Conservation (phyloP, 1,284 basidiomycete genomes). For the Naganishia sp. region DNA sequence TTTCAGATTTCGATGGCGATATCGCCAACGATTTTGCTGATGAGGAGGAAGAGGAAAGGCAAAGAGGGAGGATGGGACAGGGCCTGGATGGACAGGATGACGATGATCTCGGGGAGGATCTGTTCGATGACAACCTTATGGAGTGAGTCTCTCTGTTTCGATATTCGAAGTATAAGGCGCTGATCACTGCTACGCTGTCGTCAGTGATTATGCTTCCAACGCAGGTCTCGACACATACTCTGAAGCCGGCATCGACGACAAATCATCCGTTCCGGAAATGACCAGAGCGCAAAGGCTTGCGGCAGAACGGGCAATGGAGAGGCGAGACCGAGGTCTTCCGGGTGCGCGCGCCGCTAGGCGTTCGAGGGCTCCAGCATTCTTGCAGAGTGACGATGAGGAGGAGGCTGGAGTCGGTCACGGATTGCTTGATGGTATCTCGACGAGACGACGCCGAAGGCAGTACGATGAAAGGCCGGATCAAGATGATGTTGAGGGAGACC, state of each 20-base stretch:
- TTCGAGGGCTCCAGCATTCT: conserved; percentile 76
- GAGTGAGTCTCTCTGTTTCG: conserved; percentile 61
- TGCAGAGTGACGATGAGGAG: conserved; percentile 71
- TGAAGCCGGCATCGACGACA: conserved; percentile 81
- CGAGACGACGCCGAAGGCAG: conserved; percentile 70
- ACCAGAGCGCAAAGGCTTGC: conserved; percentile 73
- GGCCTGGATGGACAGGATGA: conserved; percentile 65
- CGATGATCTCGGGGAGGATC: conserved; percentile 82
- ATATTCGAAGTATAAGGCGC: not conserved
- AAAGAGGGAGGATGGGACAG: conserved; percentile 59
- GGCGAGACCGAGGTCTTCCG: conserved; percentile 76
- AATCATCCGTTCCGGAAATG: conserved; percentile 71
- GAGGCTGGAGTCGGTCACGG: conserved; percentile 61
- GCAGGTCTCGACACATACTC: conserved; percentile 84
- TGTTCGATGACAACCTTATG: conserved; percentile 77
- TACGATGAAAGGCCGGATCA: conserved; percentile 83
- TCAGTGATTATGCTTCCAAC: conserved; percentile 85
- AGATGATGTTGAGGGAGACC: conserved; percentile 80
- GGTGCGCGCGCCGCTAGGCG: conserved; percentile 71
- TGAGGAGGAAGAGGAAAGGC: conserved; percentile 58
- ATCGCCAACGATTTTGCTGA: conserved; percentile 71
- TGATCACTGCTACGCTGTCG: not conserved
- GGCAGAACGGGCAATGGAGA: conserved; percentile 84
- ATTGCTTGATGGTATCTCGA: conserved; percentile 67
- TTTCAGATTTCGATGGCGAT: conserved; percentile 83